Base-by-base conservation (phyloP, 768 basidiomycete genomes). In the Panellus pusillus region DNA sequence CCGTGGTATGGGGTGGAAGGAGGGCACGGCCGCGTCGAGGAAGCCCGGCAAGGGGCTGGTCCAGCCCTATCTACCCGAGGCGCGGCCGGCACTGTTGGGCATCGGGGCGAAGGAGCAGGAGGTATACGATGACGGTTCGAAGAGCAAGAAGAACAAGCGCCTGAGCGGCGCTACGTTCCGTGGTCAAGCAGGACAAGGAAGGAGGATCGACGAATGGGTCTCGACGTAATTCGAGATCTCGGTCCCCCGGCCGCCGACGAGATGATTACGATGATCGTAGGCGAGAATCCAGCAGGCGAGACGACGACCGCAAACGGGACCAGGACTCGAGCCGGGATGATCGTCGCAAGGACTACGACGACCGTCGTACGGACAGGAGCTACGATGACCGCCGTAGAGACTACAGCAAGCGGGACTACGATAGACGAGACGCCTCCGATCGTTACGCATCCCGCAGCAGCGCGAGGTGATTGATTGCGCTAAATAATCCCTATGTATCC, bases 1-100 rank as follows among this genome's bases (percentile, higher is more conserved):
- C 4, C 81, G 94, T 41, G 96, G 96, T 0, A 98, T 98, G 97
- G 95, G 95, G 2, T 98, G 93, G 93, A 90, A 90, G 55, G 85
- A 89, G 32, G 89, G 90, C 1, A 80, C 80, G 4, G 83, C 86
- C 4, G 91, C 90, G 3, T 78, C 84, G 19, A 76, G 81, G 40
- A 84, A 80, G 35, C 75, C 80, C 9, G 78, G 83, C 14, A 78
- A 81, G 55, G 89, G 84, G 2, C 66, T 84, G 14, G 77, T 82
- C 2, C 83, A 93, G 61, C 87, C 94, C 1, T 94, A 92, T 66
- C 71, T 95, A 0, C 97, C 97, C 0, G 73, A 79, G 50, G 75
- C 89, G 2, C 80, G 97, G 14, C 94, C 96, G 0, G 86, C 93
- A 0, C 70, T 98, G 12, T 72, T 98, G 9, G 97, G 96, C 0